Evolutionary conservation across 495 filamentous ascomycete genomes (phyloP), one percentile per base, ranked within the genome.

Genomic region (Oidiodendron maius): DNA sequence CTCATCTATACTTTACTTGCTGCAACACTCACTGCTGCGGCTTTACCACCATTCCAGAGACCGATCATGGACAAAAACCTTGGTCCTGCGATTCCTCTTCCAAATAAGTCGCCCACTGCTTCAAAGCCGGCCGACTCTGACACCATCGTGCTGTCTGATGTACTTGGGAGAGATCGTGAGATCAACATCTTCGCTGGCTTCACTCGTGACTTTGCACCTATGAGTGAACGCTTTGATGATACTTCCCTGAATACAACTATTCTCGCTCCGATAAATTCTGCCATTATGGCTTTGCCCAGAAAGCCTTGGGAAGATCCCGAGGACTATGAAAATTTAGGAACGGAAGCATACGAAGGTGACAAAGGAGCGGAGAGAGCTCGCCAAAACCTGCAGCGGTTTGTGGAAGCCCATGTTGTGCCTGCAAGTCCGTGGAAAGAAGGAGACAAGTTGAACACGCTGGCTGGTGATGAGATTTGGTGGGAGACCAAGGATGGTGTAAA

Each of bases 281-380:
- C 80, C 1, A 79, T 98, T 52, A 83, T 83, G 54, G 75, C 66
- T 1, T 72, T 97, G 32, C 89, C 90, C 0, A 72, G 87, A 48
- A 97, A 97, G 60, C 93, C 93, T 2, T 98, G 93, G 93, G 91
- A 98, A 57, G 82, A 94, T 52, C 81, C 87, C 0, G 65, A 78
- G 32, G 94, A 98, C 47, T 95, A 95, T 61, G 69, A 67, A 3
- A 69, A 68, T 5, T 69, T 88, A 15, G 91, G 91, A 0, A 70
- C 77, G n/a, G 63, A 83, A 25, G 89, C 88, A 3, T 97, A 97
- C 61, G 77, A 86, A 28, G 93, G 93, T 0, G 64, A 73, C 0
- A 80, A 78, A 12, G 94, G 94, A 0, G 81, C 85, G 50, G 86
- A 91, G 46, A 71, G 91, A 21, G 91, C 93, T 2, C 76, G 80